Evolutionary conservation across 169 alveolate genomes (phyloP).

Genomic region (Plasmodium coatneyi): DNA sequence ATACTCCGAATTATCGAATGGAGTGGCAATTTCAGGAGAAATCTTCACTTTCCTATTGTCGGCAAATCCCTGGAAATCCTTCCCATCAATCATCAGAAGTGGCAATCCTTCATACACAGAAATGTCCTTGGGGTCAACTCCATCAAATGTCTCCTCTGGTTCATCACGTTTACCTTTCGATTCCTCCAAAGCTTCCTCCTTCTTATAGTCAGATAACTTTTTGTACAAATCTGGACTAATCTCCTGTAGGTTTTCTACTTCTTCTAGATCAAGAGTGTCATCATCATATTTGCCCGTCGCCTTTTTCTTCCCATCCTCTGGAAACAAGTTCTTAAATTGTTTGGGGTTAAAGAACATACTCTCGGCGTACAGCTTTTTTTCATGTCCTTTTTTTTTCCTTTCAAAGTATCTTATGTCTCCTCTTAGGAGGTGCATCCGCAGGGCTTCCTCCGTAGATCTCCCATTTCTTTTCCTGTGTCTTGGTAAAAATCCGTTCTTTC

Average conservation of each 20-base stretch:
- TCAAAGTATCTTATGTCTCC: not conserved
- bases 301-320: conserved; percentile 25
- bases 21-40: conserved; percentile 48
- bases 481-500: not conserved
- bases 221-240: conserved; percentile 38
- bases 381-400: conserved; percentile 9
- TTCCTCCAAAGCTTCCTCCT: not conserved
- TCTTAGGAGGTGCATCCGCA: not conserved
- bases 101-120: conserved; percentile 65
- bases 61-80: conserved; percentile 59
- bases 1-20: conserved; percentile 39
- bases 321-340: conserved; percentile 55
- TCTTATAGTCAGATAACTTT: conserved; percentile 21
- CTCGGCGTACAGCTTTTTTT: conserved; percentile 7
- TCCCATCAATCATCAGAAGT: conserved; percentile 71
- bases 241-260: conserved; percentile 51
- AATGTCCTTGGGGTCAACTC: conserved; percentile 17
- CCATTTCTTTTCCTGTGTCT: not conserved
- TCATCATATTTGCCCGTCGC: not conserved
- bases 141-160: not conserved
- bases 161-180: not conserved
- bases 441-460: not conserved
- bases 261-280: conserved; percentile 32
- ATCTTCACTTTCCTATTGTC: conserved; percentile 61
- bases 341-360: conserved; percentile 60